These are phyloP conservation scores for Corrigiola litoralis DNA, from an alignment of 179 eudicot genomes.

Conservation along the genomic window DNA sequence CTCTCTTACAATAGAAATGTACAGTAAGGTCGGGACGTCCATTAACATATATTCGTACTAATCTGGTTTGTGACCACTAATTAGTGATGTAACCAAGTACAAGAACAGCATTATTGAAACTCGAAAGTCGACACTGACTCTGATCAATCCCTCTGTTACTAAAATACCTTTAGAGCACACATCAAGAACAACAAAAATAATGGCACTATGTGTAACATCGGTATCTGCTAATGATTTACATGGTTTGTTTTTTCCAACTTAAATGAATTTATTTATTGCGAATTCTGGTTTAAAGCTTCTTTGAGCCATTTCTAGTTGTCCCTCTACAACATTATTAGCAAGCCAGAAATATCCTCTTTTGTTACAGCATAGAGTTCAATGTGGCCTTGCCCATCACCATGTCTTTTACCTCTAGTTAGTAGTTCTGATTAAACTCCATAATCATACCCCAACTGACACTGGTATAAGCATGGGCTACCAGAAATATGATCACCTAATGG, in stretches of 20 bases:
- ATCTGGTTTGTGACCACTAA: not conserved
- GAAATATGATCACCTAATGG: conserved; percentile 24
- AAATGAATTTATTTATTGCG: not conserved
- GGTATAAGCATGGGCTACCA: conserved; percentile 20
- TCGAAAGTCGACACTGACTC: no score
- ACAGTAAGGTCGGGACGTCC: no score
- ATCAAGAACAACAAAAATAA: not conserved
- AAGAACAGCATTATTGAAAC: not conserved
- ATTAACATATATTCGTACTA: no score
- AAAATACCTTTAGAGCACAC: not conserved
- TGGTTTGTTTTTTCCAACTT: conserved; percentile 18
- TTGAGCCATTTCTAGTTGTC: not conserved
- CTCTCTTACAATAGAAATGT: not conserved
- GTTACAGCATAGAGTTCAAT: conserved; percentile 13
- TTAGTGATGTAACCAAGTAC: not conserved
- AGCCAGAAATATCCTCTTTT: conserved; percentile 9
- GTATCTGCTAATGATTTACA: conserved; percentile 13
- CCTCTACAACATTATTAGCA: conserved; percentile 4
- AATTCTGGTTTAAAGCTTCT: conserved; percentile 6
- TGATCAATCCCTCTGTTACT: not conserved
- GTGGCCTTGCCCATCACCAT: conserved; percentile 20
- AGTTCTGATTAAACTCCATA: conserved; percentile 14
- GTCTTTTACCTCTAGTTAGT: conserved; percentile 4
- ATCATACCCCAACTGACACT: conserved; percentile 12
- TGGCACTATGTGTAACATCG: conserved; percentile 4